phyloP scores from a whole-genome alignment of 192 early-diverging fungal genomes.

The Lunasporangiospora selenospora region DNA sequence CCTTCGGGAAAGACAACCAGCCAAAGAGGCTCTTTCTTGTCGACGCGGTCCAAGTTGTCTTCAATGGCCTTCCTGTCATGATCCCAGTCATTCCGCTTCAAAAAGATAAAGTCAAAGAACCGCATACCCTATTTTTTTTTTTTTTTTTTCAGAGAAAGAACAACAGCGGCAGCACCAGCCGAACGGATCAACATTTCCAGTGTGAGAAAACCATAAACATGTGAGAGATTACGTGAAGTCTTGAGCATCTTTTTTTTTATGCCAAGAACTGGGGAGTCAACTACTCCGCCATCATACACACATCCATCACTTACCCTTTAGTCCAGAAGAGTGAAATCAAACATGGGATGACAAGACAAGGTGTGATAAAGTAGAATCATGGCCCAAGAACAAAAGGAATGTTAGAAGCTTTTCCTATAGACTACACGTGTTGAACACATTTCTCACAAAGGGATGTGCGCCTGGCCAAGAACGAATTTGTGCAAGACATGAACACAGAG shows the following conservation, averaged over 20 bases:
- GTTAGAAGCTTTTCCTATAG: neutral
- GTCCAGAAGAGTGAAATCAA: neutral
- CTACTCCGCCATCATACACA: too few species aligned
- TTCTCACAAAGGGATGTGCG: neutral
- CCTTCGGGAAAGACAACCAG: constrained; percentile 97
- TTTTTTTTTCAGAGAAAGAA: too few species aligned
- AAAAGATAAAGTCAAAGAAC: constrained; percentile 94
- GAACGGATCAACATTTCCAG: neutral
- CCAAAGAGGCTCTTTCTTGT: constrained; percentile 78
- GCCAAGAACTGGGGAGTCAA: too few species aligned
- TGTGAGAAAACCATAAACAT: neutral
- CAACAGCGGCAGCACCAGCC: neutral
- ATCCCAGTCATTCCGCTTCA: constrained; percentile 83
- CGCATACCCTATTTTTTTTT: constrained; percentile 79
- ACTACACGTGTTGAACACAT: neutral
- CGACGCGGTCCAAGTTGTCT: constrained; percentile 64
- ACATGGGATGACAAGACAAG: neutral
- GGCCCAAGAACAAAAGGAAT: neutral
- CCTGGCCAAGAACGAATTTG: neutral
- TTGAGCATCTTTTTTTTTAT: neutral
- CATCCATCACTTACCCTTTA: too few species aligned
- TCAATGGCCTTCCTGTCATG: constrained; percentile 73
- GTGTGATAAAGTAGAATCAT: neutral
- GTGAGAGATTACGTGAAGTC: too few species aligned
- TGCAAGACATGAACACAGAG: neutral